A percentile compares a stretch with the other conserved stretches of the same genome.
These are phyloP conservation scores for Rhizopogon rudus DNA, from an alignment of 768 basidiomycete genomes.

Conservation along the genomic window DNA sequence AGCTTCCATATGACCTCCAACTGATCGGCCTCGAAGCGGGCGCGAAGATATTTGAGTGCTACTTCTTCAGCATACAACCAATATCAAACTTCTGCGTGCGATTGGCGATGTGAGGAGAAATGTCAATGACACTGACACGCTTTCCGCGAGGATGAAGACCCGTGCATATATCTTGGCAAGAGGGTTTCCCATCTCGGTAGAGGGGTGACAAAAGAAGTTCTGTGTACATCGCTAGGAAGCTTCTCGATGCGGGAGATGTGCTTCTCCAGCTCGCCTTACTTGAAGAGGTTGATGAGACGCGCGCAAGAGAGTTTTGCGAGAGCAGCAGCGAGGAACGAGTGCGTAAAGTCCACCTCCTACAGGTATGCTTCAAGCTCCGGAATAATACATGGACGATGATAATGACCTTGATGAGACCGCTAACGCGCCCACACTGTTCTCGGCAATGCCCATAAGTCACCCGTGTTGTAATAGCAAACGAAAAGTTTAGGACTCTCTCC, in stretches of 20 bases:
- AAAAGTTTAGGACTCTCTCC: too few species aligned
- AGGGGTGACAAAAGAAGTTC: not conserved
- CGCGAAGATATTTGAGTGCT: slow-evolving; percentile 12
- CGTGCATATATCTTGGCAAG: slow-evolving; percentile 21
- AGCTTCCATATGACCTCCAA: slow-evolving; percentile 12
- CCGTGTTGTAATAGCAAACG: too few species aligned
- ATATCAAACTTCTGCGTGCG: slow-evolving; percentile 34
- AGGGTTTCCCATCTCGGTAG: slow-evolving; percentile 16
- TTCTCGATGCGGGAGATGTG: slow-evolving; percentile 19
- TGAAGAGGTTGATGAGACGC: too few species aligned
- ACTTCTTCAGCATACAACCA: slow-evolving; percentile 25
- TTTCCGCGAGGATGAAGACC: slow-evolving; percentile 20
- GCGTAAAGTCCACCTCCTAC: too few species aligned
- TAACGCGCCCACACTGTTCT: too few species aligned
- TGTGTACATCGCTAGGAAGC: slow-evolving; percentile 10
- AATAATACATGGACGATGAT: too few species aligned
- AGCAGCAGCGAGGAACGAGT: too few species aligned
- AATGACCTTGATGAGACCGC: too few species aligned
- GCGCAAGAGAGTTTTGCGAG: too few species aligned
- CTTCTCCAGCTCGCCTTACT: slow-evolving; percentile 7
- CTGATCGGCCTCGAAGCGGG: slow-evolving; percentile 14
- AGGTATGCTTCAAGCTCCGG: too few species aligned
- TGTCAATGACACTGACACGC: slow-evolving; percentile 34
- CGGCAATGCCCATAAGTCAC: too few species aligned
- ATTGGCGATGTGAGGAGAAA: slow-evolving; percentile 37